phyloP scores from a whole-genome alignment of 2,329 filamentous ascomycete species.

The Colletotrichum kahawae region DNA sequence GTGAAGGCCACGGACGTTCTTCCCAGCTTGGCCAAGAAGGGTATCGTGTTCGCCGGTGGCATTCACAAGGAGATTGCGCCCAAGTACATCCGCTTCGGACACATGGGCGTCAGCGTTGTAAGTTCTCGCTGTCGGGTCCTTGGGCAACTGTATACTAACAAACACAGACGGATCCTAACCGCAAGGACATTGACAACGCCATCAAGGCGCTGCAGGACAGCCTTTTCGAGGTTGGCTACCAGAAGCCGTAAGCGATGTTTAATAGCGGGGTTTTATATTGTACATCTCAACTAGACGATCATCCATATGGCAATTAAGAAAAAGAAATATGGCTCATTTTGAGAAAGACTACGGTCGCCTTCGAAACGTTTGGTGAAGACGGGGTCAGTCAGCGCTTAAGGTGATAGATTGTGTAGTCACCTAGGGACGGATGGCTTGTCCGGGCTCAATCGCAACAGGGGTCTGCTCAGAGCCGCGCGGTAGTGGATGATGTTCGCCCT shows the following conservation, averaged over 20 bases:
- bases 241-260: constrained; percentile 42
- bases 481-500: neutral
- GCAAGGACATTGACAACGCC: constrained; percentile 84
- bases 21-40: constrained; percentile 82
- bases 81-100: constrained; percentile 94
- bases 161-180: constrained; percentile 70
- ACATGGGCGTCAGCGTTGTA: constrained; percentile 94
- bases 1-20: constrained; percentile 83
- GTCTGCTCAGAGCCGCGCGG: neutral
- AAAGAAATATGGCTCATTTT: neutral
- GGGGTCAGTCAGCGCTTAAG: neutral
- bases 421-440: neutral
- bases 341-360: neutral
- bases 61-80: constrained; percentile 94
- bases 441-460: neutral
- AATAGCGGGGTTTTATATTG: neutral
- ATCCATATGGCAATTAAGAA: neutral
- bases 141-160: constrained; percentile 25
- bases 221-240: constrained; percentile 74
- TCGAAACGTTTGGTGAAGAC: neutral
- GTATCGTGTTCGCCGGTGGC: constrained; percentile 92
- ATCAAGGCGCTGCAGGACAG: constrained; percentile 78
- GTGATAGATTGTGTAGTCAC: neutral
- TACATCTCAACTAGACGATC: neutral
- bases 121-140: constrained; percentile 35